Evolutionary conservation across 495 filamentous ascomycete species (phyloP), one percentile per base, ranked within the genome.

Genomic region (Darksidea phi): DNA sequence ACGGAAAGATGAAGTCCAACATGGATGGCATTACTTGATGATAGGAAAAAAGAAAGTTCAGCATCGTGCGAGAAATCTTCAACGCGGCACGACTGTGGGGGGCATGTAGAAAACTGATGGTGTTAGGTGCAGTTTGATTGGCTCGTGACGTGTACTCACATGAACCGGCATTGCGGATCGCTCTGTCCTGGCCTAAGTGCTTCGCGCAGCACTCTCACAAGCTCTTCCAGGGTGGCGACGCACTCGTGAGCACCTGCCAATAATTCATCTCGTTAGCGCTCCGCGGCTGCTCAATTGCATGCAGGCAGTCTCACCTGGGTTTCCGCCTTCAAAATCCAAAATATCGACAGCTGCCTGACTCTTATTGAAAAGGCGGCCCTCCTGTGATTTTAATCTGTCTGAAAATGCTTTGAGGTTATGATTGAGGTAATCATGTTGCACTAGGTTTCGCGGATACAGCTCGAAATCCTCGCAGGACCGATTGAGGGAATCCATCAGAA

Each of bases 21-120:
- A 77, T 78, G 20, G 63, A 64, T 4, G 76, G 72, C 69, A 76
- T 75, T 10, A 77, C 73, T 72, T 78, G 77, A 54, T 76, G 71
- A 56, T 76, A 69, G 1, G 74, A 76, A 11, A 78, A 63, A n/a
- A 68, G 46, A 26, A 64, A 51, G 5, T 61, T 62, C n/a, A 78
- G 61, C 72, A 79, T 78, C 1, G 69, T 42, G 26, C 43, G 36
- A 0, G 57, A 57, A 37, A 66, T 53, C 21, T 26, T 56, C 17
- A 66, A 25, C 20, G 51, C 12, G 5, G 57, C 63, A 2, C 57
- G 63, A 34, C 48, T 50, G 17, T 61, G 57, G 1, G 23, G 51
- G 4, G 63, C 57, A 48, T 61, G 43, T 0, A 66, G 38, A 37
- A 66, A 66, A 3, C 63, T 66, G 21, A 21, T 34, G 8, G 21